phyloP scores from a whole-genome alignment of 148 eudicot genomes.

The Agrostemma githago region DNA sequence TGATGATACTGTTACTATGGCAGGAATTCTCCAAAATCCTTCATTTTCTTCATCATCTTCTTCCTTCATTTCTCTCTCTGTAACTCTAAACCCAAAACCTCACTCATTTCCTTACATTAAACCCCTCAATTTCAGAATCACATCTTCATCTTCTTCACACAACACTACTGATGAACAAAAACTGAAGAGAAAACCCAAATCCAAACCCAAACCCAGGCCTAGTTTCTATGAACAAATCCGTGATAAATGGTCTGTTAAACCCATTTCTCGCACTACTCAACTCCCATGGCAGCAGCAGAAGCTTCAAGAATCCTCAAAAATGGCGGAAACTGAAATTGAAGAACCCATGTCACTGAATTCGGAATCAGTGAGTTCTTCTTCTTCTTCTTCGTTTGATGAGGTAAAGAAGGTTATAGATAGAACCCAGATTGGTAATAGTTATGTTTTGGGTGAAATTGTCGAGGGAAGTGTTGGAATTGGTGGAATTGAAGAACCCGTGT shows the following conservation, averaged over 20 bases:
- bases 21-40: conserved; percentile 21
- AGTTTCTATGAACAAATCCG: conserved; percentile 78
- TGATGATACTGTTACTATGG: conserved; percentile 22
- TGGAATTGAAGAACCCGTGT: conserved; percentile 1
- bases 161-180: conserved; percentile 16
- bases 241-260: conserved; percentile 71
- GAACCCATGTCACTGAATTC: conserved; percentile 19
- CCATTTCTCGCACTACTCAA: conserved; percentile 34
- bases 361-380: conserved; percentile 25
- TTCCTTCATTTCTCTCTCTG: conserved; percentile 18
- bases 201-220: conserved; percentile 49
- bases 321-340: background rate
- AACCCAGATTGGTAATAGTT: conserved; percentile 5
- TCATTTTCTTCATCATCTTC: conserved; percentile 17
- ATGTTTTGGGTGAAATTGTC: too few relatives aligned
- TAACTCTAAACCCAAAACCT: conserved; percentile 10
- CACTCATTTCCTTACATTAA: conserved; percentile 20
- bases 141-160: conserved; percentile 35
- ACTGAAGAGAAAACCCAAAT: conserved; percentile 21
- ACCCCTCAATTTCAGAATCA: conserved; percentile 33
- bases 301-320: conserved; percentile 20
- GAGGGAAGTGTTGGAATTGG: too few relatives aligned
- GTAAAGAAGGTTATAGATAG: conserved; percentile 22
- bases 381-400: conserved; percentile 45
- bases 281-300: conserved; percentile 58